Base-by-base conservation (phyloP, 2,329 filamentous ascomycete species). In the Diplodia seriata region DNA sequence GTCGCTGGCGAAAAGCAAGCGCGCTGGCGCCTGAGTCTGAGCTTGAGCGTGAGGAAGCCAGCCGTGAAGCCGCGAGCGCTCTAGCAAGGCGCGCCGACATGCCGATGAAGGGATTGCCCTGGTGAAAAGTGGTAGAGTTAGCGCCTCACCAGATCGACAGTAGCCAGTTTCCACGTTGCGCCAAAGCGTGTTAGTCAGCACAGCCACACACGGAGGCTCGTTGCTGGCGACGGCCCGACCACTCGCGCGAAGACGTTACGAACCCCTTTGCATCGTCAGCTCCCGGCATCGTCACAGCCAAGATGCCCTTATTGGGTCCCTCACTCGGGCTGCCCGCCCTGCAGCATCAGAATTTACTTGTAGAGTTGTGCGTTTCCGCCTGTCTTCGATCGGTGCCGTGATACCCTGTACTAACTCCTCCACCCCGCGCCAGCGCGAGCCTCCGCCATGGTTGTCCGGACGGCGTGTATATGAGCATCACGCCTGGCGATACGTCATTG, bases 391-490 rank as follows among this genome's bases (percentile, higher is more conserved):
- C 18, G 29, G 18, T 20, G 54, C 54, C 33, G 18, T 36, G 54
- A 56, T 9, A 31, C 23, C 31, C 67, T 18, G n/a, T 20, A 47
- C 55, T 66, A 31, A 49, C 33, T 43, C 61, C 12, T n/a, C 40
- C 51, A 26, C 26, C 53, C 20, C 47, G 57, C 56, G 50, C 51
- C 79, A 97, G 93, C 80, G 87, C 91, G 70, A 91, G 91, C 70
- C 85, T 97, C 73, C 93, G 91, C 78, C 87, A 92, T 81, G 89
- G 90, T 69, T 93, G 91, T 77, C 94, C 94, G 1, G 88, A 92
- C 68, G 94, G 95, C 65, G 85, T 97, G 70, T 97, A 95, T 80
- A 87, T 97, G 79, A 92, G 87, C 77, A 86, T 97, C 69, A 91
- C 91, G 33, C 92, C 92, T 0, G 91, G 91, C 29, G 90, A 97